These are phyloP conservation scores for Aspergillus biplanus DNA, from an alignment of 495 filamentous ascomycete species.

Conservation along the genomic window DNA sequence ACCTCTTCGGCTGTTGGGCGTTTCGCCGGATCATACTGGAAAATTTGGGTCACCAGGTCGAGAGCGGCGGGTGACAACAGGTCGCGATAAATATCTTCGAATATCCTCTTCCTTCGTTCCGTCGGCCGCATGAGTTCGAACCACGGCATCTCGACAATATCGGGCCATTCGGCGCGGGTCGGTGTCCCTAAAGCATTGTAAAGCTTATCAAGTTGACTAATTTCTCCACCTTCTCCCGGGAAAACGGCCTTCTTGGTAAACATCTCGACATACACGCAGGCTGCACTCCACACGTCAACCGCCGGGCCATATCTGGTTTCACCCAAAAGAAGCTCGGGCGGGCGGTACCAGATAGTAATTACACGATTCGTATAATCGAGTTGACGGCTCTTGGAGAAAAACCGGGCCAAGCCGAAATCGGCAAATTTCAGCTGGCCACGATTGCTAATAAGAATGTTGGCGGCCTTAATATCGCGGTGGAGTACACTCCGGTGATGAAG, in stretches of 20 bases:
- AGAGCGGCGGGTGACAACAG: conserved; percentile 75
- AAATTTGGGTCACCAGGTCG: conserved; percentile 78
- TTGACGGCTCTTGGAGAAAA: conserved; percentile 89
- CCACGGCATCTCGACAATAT: conserved; percentile 91
- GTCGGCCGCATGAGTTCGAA: conserved; percentile 84
- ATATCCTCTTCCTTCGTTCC: conserved; percentile 73
- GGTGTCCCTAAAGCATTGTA: conserved; percentile 93
- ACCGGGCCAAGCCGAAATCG: conserved; percentile 96
- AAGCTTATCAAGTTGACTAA: conserved; percentile 95
- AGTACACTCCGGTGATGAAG: conserved; percentile 92
- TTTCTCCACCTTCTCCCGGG: conserved; percentile 90
- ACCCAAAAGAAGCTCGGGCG: conserved; percentile 89
- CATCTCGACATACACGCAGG: conserved; percentile 95
- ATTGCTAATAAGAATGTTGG: conserved; percentile 92
- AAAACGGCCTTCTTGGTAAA: conserved; percentile 96
- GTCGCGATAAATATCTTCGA: conserved; percentile 80
- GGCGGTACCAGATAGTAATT: conserved; percentile 94
- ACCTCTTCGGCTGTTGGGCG: conserved; percentile 86
- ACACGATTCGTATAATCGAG: conserved; percentile 99
- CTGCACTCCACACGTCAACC: conserved; percentile 97
- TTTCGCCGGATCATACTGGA: conserved; percentile 83
- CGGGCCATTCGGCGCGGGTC: conserved; percentile 81
- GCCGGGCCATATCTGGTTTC: conserved; percentile 94
- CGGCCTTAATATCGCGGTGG: conserved; percentile 93
- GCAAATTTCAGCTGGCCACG: conserved; percentile 88